phyloP scores from a whole-genome alignment of 805 yeast genomes.

The Debaryomyces hansenii region DNA sequence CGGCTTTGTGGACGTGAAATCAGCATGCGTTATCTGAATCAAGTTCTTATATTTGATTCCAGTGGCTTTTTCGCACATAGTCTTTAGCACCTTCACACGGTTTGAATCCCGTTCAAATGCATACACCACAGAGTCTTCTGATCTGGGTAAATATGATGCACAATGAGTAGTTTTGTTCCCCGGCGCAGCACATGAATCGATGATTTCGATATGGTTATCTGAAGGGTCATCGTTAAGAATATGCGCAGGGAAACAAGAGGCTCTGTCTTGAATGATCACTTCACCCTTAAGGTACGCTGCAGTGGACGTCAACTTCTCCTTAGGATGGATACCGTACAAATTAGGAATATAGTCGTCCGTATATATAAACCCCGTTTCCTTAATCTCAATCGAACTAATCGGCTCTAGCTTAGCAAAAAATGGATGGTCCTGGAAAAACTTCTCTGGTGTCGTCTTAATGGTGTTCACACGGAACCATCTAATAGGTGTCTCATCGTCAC shows the following conservation, averaged over 20 bases:
- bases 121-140: conserved; percentile 44
- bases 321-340: conserved; percentile 80
- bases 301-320: conserved; percentile 66
- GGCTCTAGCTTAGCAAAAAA: conserved; percentile 44
- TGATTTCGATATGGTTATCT: conserved; percentile 56
- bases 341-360: conserved; percentile 73
- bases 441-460: conserved; percentile 45
- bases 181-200: conserved; percentile 98
- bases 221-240: conserved; percentile 59
- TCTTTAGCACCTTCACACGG: conserved; percentile 66
- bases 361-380: conserved; percentile 58
- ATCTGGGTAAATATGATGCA: conserved; percentile 59
- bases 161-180: conserved; percentile 96
- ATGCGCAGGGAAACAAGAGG: conserved; percentile 94
- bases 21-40: conserved; percentile 57
- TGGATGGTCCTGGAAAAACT: conserved; percentile 34
- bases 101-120: conserved; percentile 88
- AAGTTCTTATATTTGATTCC: conserved; percentile 24
- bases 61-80: conserved; percentile 75
- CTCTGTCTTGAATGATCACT: conserved; percentile 90
- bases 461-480: conserved; percentile 81
- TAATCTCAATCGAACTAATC: conserved; percentile 40
- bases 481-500: conserved; percentile 62
- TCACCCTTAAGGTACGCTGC: conserved; percentile 72
- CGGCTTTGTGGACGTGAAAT: conserved; percentile 64